Base-by-base conservation (phyloP, 768 basidiomycete genomes). In the Zangia roseola region DNA sequence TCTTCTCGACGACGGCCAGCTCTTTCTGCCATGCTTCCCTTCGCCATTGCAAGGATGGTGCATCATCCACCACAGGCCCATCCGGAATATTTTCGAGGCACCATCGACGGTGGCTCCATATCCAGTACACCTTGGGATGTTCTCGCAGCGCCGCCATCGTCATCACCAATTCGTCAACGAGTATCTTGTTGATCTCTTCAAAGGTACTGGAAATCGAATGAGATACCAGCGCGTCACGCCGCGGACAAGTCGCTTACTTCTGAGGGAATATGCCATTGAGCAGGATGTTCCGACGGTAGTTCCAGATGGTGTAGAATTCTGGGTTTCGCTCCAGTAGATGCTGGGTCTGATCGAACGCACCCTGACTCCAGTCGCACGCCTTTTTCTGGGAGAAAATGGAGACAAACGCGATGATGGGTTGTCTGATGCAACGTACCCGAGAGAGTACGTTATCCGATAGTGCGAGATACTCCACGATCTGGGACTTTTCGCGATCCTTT, bases 71-170 rank as follows among this genome's bases (percentile, higher is more conserved):
- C 24, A 71, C 74, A 0, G 91, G 91, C 2, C 84, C 88, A 44
- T 78, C 74, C 0, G 95, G 94, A 10, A 95, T 80, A 45, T 86
- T 81, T 64, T 88, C 86, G 2, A 99, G 80, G 61, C 94, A 94
- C 97, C 97, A 98, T 58, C 85, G 76, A 33, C 97, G 83, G 60
- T 99, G 94, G 63, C 94, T 97, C 97, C 97, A 99, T 58, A 98
- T 93, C 86, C 91, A 93, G 65, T 99, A 99, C 17, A 97, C 86
- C 64, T 98, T 99, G 13, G 97, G 97, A 62, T 94, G 83, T 9
- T 78, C 74, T 60, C 89, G 87, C 37, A 99, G 78, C 6, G 88
- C 84, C 5, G 75, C 70, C 64, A 86, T 90, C 0, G 94, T 97
- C 73, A 94, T 78, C 2, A 77, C 70, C 24, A 99, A 71, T 49